A percentile compares a stretch with the other conserved stretches of the same genome.
phyloP scores from a whole-genome alignment of 257 asterid genomes.

The Haberlea rhodopensis region DNA sequence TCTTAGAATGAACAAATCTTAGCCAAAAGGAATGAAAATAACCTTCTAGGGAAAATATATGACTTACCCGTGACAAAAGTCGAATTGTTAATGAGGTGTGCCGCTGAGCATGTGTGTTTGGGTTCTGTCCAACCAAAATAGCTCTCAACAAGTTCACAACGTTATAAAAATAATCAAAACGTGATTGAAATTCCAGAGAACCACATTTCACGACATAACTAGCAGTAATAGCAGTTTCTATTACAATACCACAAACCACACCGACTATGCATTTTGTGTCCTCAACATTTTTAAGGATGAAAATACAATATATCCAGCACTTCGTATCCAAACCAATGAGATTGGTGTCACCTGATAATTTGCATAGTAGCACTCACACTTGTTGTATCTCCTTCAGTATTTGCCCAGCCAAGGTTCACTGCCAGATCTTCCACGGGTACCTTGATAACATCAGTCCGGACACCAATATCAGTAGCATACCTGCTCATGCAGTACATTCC shows the following conservation, averaged over 20 bases:
- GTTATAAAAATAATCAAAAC: neutral
- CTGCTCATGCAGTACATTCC: slow-evolving; percentile 93
- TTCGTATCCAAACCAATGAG: slow-evolving; percentile 13
- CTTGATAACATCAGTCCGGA: slow-evolving; percentile 69
- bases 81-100: neutral
- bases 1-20: too few species aligned
- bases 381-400: slow-evolving; percentile 30
- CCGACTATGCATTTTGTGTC: neutral
- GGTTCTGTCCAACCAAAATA: neutral
- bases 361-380: slow-evolving; percentile 27
- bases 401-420: slow-evolving; percentile 61
- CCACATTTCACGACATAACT: slow-evolving; percentile 7
- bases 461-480: slow-evolving; percentile 89
- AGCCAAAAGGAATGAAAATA: neutral
- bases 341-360: slow-evolving; percentile 34
- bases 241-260: slow-evolving; percentile 17
- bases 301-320: slow-evolving; percentile 14
- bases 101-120: neutral
- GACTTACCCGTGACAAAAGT: too few species aligned
- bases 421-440: slow-evolving; percentile 80
- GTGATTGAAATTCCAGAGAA: neutral
- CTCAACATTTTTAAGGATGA: neutral
- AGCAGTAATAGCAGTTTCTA: slow-evolving; percentile 12
- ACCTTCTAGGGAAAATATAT: neutral
- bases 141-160: neutral